Evolutionary conservation across 2,329 filamentous ascomycete species (phyloP).

Genomic region (Beauveria scarabaeidicola): DNA sequence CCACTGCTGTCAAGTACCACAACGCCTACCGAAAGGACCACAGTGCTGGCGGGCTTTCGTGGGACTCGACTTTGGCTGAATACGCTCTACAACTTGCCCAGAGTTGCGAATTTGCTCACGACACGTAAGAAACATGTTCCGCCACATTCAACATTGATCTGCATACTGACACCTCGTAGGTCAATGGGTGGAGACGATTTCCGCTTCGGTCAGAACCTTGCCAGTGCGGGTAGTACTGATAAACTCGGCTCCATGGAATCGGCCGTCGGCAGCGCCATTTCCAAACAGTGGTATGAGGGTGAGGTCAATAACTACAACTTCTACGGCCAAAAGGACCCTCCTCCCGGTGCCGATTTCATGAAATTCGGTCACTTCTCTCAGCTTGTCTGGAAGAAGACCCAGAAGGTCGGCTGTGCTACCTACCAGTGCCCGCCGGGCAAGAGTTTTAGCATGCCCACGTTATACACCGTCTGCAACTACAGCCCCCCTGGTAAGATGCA

Average conservation of each 20-base stretch:
- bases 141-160: not conserved
- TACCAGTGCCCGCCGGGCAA: slow-evolving; percentile 53
- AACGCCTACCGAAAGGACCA: slow-evolving; percentile 83
- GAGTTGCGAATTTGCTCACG: slow-evolving; percentile 64
- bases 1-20: slow-evolving; percentile 59
- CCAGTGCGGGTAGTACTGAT: slow-evolving; percentile 44
- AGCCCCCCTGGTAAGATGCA: slow-evolving; percentile 54
- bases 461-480: slow-evolving; percentile 89
- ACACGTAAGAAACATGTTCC: slow-evolving; percentile 49
- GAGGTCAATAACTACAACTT: slow-evolving; percentile 53
- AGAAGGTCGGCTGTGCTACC: slow-evolving; percentile 50
- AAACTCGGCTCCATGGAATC: slow-evolving; percentile 25
- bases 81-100: slow-evolving; percentile 56
- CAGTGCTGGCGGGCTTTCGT: slow-evolving; percentile 55
- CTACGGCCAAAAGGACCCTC: slow-evolving; percentile 50
- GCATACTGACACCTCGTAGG: slow-evolving; percentile 32
- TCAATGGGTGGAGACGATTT: slow-evolving; percentile 38
- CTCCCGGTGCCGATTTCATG: slow-evolving; percentile 54
- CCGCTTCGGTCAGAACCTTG: slow-evolving; percentile 87
- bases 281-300: slow-evolving; percentile 87
- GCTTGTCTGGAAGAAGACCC: slow-evolving; percentile 32
- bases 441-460: slow-evolving; percentile 43
- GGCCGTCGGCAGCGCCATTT: slow-evolving; percentile 60
- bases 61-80: slow-evolving; percentile 54
- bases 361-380: slow-evolving; percentile 50